Conservation (phyloP, 2,329 filamentous ascomycete species). For the Apiospora rasikravindrae region DNA sequence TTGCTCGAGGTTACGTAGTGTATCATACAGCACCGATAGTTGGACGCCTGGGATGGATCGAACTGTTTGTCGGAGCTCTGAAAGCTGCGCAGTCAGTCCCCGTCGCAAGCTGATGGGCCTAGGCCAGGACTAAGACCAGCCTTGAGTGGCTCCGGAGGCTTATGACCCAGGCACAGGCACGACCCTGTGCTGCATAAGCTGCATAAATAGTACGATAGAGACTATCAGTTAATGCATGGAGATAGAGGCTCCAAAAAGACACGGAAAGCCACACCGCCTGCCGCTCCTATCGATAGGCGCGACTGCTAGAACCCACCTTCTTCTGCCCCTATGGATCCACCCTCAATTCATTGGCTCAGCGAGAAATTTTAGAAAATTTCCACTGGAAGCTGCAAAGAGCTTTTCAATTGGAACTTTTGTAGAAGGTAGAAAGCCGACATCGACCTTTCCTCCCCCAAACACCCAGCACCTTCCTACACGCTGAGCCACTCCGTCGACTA, state of each 20-base stretch:
- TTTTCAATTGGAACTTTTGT: slow-evolving; percentile 17
- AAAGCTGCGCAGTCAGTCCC: not conserved
- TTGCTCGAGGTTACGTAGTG: slow-evolving; percentile 24
- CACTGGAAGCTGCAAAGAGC: slow-evolving; percentile 16
- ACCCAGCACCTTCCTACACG: slow-evolving; percentile 13
- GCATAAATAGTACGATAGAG: not conserved
- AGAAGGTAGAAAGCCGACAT: slow-evolving; percentile 2
- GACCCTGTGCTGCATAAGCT: slow-evolving; percentile 4
- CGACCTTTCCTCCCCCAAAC: slow-evolving; percentile 6
- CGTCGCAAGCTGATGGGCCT: not conserved
- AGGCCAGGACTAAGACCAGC: not conserved
- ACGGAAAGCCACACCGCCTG: not conserved
- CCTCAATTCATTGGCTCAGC: slow-evolving; percentile 11
- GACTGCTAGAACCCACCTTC: not conserved
- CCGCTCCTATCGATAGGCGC: not conserved
- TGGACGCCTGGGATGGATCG: slow-evolving; percentile 25
- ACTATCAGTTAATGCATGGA: not conserved
- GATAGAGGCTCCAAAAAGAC: not conserved
- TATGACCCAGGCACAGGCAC: not conserved
- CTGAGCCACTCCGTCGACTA: slow-evolving; percentile 5
- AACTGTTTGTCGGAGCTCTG: slow-evolving; percentile 2
- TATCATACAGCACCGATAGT: slow-evolving; percentile 23
- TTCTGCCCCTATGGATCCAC: slow-evolving; percentile 15
- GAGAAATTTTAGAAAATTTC: slow-evolving; percentile 17
- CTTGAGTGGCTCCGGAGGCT: slow-evolving; percentile 10